These are phyloP conservation scores for Chlamydomonas urium DNA, from an alignment of 139 green algal species.

Conservation along the genomic window DNA sequence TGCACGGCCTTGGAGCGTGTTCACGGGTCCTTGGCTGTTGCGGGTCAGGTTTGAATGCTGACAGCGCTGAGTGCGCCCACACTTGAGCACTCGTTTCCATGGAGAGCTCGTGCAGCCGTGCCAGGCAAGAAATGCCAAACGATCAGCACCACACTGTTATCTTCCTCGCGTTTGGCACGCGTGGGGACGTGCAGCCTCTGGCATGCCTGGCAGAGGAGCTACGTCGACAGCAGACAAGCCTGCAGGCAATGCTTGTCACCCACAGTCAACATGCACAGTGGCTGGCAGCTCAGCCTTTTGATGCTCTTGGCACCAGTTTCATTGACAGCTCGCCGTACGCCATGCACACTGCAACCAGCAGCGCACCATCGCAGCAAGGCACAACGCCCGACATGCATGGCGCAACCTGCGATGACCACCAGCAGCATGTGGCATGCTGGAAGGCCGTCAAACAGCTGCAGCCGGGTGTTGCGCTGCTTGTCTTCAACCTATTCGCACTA, in stretches of 20 bases:
- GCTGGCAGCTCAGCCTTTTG: not conserved
- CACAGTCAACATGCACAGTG: not conserved
- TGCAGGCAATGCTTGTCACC: not conserved
- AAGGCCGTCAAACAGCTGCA: not conserved
- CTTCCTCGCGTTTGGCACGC: slow-evolving; percentile 13
- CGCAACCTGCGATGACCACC: not conserved
- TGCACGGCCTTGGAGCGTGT: too few species aligned
- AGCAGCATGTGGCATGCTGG: slow-evolving; percentile 5
- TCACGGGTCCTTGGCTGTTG: too few species aligned
- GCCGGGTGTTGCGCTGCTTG: not conserved
- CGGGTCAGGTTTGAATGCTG: too few species aligned
- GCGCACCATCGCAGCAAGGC: too few species aligned
- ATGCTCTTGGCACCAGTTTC: not conserved
- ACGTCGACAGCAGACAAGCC: not conserved
- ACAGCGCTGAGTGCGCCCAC: too few species aligned
- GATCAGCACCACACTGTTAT: too few species aligned
- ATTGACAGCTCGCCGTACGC: not conserved
- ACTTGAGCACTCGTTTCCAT: too few species aligned
- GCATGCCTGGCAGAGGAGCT: slow-evolving; percentile 1
- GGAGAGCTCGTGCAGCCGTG: too few species aligned
- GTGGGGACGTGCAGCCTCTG: slow-evolving; percentile 15
- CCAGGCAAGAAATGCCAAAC: too few species aligned
- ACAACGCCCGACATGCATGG: not conserved
- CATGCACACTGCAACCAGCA: too few species aligned
- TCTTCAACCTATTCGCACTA: slow-evolving; percentile 22